Conservation (phyloP, 2,329 filamentous ascomycete species). For the Fusarium vanettenii region DNA sequence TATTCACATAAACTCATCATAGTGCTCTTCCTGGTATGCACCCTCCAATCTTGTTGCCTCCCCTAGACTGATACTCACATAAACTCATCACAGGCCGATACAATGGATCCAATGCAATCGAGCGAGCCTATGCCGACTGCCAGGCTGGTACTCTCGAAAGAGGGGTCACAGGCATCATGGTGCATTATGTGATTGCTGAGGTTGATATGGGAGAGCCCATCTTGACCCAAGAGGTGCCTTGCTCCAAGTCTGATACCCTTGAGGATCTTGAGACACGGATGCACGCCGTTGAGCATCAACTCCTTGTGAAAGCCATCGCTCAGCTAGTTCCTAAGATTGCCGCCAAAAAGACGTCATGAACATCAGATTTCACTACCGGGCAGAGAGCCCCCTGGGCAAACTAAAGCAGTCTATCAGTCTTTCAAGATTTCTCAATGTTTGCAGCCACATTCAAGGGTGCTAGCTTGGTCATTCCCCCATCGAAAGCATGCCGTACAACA, state of each 20-base stretch:
- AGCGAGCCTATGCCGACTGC: slow-evolving; percentile 80
- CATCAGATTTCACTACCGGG: neutral
- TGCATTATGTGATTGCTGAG: slow-evolving; percentile 83
- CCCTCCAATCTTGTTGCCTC: neutral
- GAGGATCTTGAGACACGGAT: slow-evolving; percentile 77
- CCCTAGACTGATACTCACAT: slow-evolving; percentile 4
- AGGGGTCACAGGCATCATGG: slow-evolving; percentile 84
- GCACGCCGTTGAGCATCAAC: slow-evolving; percentile 78
- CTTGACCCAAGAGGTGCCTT: slow-evolving; percentile 75
- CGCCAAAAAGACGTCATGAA: slow-evolving; percentile 4
- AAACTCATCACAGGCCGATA: slow-evolving; percentile 67
- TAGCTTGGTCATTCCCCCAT: neutral
- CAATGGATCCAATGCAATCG: slow-evolving; percentile 81
- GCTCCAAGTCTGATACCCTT: slow-evolving; percentile 71
- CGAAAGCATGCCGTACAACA: slow-evolving; percentile 32
- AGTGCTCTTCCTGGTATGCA: slow-evolving; percentile 69
- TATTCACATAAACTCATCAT: slow-evolving; percentile 40
- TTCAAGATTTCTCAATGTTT: neutral
- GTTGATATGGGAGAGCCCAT: slow-evolving; percentile 85
- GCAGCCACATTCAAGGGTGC: neutral
- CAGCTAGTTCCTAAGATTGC: slow-evolving; percentile 56
- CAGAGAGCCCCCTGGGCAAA: neutral
- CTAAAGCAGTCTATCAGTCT: neutral
- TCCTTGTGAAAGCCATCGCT: slow-evolving; percentile 80
- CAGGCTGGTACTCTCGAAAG: slow-evolving; percentile 71